These are phyloP conservation scores for Fusarium udum DNA, from an alignment of 2,329 filamentous ascomycete genomes.

Conservation along the genomic window DNA sequence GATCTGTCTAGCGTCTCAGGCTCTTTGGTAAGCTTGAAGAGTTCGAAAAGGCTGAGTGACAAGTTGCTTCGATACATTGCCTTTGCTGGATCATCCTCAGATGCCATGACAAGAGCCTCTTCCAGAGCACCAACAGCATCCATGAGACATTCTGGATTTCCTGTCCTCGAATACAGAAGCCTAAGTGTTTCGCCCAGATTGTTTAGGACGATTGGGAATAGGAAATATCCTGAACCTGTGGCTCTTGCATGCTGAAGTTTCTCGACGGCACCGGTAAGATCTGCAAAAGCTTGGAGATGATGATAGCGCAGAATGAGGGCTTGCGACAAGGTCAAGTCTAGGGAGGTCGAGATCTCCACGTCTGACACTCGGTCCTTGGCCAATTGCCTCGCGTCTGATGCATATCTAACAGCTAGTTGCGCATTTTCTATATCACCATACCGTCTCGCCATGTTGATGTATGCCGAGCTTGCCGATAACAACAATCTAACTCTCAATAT, in stretches of 20 bases:
- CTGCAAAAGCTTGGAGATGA: neutral
- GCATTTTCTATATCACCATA: neutral
- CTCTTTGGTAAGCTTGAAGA: neutral
- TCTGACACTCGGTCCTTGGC: neutral
- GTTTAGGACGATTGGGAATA: neutral
- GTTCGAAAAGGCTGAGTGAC: neutral
- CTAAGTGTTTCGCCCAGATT: neutral
- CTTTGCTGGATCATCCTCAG: rapidly evolving
- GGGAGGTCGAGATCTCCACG: neutral
- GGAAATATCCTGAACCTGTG: neutral
- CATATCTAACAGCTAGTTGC: neutral
- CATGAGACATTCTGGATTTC: rapidly evolving
- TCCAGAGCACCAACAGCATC: neutral
- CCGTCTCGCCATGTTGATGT: neutral
- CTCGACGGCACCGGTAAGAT: neutral
- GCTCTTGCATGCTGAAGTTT: neutral
- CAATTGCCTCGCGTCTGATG: neutral
- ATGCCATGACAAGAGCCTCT: neutral
- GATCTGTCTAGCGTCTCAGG: neutral
- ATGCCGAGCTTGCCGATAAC: neutral
- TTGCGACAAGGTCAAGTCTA: neutral
- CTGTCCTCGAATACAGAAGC: rapidly evolving
- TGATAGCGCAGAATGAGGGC: neutral
- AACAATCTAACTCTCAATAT: rapidly evolving
- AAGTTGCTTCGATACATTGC: neutral